Percentiles rank a stretch among this genome's conserved stretches.
These are phyloP conservation scores for Cladosporium oxysporum DNA, from an alignment of 2,329 filamentous ascomycete species.

Conservation along the genomic window DNA sequence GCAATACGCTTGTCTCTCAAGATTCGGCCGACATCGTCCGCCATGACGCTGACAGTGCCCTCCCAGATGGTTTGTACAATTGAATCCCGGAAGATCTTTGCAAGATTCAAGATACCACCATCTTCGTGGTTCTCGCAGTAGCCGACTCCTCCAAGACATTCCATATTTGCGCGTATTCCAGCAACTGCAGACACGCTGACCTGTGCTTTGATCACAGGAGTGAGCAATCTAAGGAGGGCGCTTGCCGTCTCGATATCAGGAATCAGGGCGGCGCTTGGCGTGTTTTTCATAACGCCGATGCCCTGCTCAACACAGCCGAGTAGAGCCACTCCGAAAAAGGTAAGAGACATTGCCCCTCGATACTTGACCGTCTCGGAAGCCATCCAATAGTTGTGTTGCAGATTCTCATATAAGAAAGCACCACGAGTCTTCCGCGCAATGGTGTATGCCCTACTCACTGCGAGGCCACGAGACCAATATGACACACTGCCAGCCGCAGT, in stretches of 20 bases:
- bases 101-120: constrained; percentile 63
- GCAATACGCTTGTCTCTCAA: constrained; percentile 27
- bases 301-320: constrained; percentile 57
- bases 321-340: constrained; percentile 55
- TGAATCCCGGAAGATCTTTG: constrained; percentile 66
- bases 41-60: constrained; percentile 71
- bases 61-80: constrained; percentile 69
- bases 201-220: constrained; percentile 62
- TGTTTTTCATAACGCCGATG: constrained; percentile 24
- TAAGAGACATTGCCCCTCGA: constrained; percentile 57
- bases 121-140: constrained; percentile 62
- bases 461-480: constrained; percentile 58
- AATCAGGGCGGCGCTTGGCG: neutral
- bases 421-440: constrained; percentile 57
- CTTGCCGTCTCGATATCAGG: constrained; percentile 24
- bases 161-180: constrained; percentile 61
- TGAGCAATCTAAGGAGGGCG: constrained; percentile 58
- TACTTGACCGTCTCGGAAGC: constrained; percentile 59
- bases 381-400: constrained; percentile 60
- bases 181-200: constrained; percentile 54
- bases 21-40: constrained; percentile 53
- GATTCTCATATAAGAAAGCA: constrained; percentile 53
- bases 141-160: constrained; percentile 65
- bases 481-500: constrained; percentile 57
- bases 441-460: constrained; percentile 60